Evolutionary conservation across 2,329 filamentous ascomycete genomes (phyloP), one percentile per base, ranked within the genome.

Genomic region (Colletotrichum shisoi): DNA sequence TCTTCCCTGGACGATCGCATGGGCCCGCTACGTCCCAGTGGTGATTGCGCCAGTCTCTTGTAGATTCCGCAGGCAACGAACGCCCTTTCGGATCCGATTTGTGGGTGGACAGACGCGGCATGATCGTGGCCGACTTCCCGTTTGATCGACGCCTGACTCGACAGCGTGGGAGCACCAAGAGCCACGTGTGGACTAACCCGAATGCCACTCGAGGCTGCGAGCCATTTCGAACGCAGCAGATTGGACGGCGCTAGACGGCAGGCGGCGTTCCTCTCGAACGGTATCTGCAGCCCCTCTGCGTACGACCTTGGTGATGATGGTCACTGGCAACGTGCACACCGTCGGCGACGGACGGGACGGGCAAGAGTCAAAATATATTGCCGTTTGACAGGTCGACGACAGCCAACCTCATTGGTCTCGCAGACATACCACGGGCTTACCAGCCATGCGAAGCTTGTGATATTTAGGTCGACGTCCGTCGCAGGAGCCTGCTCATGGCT

Each of bases 111-210:
- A 61, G 51, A 34, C 31, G 46, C 46, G 40, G 63, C 60, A 67
- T 57, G 54, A 60, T 31, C 24, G 19, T 24, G n/a, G 24, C 31
- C 42, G 49, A 46, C 37, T 63, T 21, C 49, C 54, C 39, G 64
- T 67, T 67, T 64, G 61, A 67, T 67, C 61, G 54, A 51, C 61
- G 49, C 27, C 34, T 59, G 64, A 64, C 54, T 67, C 64, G 42
- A 59, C 54, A 19, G 37, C 34, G 27, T 17, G 31, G 13, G 27
- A 42, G 53, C 19, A 42, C 52, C 17, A 34, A 15, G 49, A 21
- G 52, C 48, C 53, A 56, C 40, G 40, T 54, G 48, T 12, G 44
- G 21, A 37, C 63, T 44, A 54, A 27, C n/a, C 40, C 31, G 13
- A 42, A 42, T 53, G 60, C 53, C 31, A 51, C 44, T 37, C n/a